Evolutionary conservation across 768 basidiomycete genomes (phyloP).

Genomic region (Russula vinacea): DNA sequence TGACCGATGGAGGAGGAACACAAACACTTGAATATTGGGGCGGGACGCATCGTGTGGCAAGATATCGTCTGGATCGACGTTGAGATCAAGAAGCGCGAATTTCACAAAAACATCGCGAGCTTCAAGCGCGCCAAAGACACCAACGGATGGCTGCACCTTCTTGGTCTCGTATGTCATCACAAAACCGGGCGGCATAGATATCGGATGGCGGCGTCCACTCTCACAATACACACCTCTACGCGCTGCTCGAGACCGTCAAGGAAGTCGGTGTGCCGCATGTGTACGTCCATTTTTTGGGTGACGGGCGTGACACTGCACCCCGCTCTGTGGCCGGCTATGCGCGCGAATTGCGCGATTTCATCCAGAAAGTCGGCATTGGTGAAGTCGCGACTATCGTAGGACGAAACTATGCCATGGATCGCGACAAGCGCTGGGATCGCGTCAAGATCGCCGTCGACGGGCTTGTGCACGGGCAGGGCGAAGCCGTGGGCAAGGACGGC

Average conservation of each 20-base stretch:
- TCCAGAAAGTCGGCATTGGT: slow-evolving; percentile 72
- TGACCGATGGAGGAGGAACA: slow-evolving; percentile 2
- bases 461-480: slow-evolving; percentile 60
- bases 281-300: slow-evolving; percentile 92
- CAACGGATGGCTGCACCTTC: slow-evolving; percentile 81
- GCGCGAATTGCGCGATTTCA: slow-evolving; percentile 72
- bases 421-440: slow-evolving; percentile 95
- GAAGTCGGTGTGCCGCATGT: slow-evolving; percentile 78
- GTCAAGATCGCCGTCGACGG: slow-evolving; percentile 87
- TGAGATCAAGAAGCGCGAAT: slow-evolving; percentile 83
- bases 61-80: slow-evolving; percentile 96
- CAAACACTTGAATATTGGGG: slow-evolving; percentile 93
- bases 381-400: slow-evolving; percentile 83
- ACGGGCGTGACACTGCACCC: slow-evolving; percentile 93
- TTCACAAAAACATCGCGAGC: slow-evolving; percentile 75
- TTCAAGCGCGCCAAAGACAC: slow-evolving; percentile 77
- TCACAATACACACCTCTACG: slow-evolving; percentile 86
- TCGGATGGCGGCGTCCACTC: slow-evolving; percentile 98
- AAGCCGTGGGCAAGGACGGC: slow-evolving; percentile 50
- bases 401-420: slow-evolving; percentile 95
- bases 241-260: slow-evolving; percentile 88
- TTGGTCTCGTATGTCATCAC: slow-evolving; percentile 66
- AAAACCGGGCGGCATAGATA: slow-evolving; percentile 44
- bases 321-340: slow-evolving; percentile 75
- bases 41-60: slow-evolving; percentile 95